Percentiles rank a stretch among this genome's conserved stretches.
Conservation (phyloP, 441 rosid genomes). For the Pelargonium myrrhifolium region DNA sequence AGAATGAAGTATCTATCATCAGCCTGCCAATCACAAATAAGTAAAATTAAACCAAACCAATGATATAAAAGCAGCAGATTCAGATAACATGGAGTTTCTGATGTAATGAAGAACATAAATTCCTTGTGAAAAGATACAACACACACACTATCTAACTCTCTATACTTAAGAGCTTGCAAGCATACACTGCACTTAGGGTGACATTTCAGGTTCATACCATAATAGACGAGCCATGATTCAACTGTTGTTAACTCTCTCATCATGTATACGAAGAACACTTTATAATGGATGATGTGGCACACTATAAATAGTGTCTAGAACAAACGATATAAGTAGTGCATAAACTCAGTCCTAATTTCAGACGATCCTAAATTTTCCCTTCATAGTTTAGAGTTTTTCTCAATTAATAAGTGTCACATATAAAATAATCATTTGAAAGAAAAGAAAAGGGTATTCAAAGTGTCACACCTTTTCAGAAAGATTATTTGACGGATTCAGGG, state of each 20-base stretch:
- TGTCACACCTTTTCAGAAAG: constrained; percentile 50
- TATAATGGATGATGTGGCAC: not conserved
- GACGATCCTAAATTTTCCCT: not conserved
- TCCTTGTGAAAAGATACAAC: not conserved
- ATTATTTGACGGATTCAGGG: constrained; percentile 44
- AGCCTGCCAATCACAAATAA: constrained; percentile 41
- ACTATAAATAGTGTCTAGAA: not conserved
- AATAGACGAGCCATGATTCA: not conserved
- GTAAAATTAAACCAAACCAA: constrained; percentile 15
- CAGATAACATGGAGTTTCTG: not conserved
- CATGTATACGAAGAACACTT: not conserved
- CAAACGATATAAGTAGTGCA: not conserved
- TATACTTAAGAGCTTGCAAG: not conserved
- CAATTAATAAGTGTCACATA: not conserved
- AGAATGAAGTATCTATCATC: constrained; percentile 57
- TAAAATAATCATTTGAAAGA: not conserved
- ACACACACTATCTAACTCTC: not conserved
- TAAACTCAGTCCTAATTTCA: not conserved
- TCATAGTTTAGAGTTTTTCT: not conserved
- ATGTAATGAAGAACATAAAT: not conserved
- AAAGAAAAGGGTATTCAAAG: constrained; percentile 11
- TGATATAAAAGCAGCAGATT: constrained; percentile 5
- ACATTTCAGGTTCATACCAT: not conserved
- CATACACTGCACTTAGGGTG: not conserved
- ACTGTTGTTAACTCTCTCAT: not conserved